Evolutionary conservation across 495 filamentous ascomycete species (phyloP), one percentile per base, ranked within the genome.

Genomic region (Podospora pseudoanserina): DNA sequence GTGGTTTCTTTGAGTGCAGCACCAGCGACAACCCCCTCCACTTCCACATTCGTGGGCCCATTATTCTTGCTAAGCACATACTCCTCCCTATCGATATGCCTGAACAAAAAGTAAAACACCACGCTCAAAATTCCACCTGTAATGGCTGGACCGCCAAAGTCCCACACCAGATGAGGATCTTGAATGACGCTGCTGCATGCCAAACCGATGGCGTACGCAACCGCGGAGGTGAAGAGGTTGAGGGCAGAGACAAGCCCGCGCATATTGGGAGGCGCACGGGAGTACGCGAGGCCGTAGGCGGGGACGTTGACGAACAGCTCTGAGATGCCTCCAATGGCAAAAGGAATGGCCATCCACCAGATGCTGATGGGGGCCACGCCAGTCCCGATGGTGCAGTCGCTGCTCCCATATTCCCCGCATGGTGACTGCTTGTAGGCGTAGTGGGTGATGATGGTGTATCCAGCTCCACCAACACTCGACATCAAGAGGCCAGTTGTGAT

Each of bases 231-330:
- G 70, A 89, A 82, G 20, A 91, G 77, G 75, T 87, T 90, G 59
- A 92, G 74, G 19, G 87, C 85, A 71, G 87, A 86, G 15, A 92
- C 87, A 39, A 92, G 82, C 59, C 85, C 86, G 65, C 88, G 85
- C 90, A 92, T 92, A 70, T 82, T 85, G 27, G 83, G 77, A 0
- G 90, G 90, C 0, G 90, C 86, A 28, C 90, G 87, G 6, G 89
- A 87, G 79, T 89, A 92, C 2, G 89, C 90, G 70, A 91, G 85
- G 73, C 90, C 90, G 71, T 90, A 87, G 0, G 87, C 89, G 0
- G 90, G 91, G 3, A 91, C 88, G 53, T 88, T 89, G 69, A 86
- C 81, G 69, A 92, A 91, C 68, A 89, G 83, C 71, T 92, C 90
- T 7, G 87, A 87, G 34, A 92, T 78, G 63, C 87, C 90, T n/a